Conservation (phyloP, 225 moss, liverwort and hornwort genomes). For the Sphagnum contortum region DNA sequence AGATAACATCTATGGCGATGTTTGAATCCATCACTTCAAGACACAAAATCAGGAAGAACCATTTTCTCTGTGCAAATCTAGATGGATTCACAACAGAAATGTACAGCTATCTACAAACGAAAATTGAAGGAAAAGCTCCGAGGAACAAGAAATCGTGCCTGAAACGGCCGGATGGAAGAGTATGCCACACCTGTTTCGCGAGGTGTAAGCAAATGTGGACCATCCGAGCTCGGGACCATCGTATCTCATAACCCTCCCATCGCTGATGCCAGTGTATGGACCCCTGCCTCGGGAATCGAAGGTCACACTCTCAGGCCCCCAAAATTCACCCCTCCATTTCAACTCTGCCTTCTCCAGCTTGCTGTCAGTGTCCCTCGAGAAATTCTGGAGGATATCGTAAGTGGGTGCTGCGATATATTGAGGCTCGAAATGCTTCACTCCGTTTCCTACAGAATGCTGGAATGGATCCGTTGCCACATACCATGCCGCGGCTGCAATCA, state of each 20-base stretch:
- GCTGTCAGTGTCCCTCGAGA: conserved; percentile 33
- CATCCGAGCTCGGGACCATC: conserved; percentile 74
- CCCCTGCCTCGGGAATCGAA: conserved; percentile 79
- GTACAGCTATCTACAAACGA: too few relatives aligned
- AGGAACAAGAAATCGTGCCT: background rate
- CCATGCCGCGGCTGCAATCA: conserved; percentile 26
- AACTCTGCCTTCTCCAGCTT: conserved; percentile 33
- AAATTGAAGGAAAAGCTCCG: too few relatives aligned
- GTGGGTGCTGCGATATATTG: conserved; percentile 18
- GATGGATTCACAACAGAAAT: too few relatives aligned
- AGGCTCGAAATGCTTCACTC: conserved; percentile 21
- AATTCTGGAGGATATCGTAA: conserved; percentile 8
- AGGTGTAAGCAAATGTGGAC: conserved; percentile 69
- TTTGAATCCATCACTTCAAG: too few relatives aligned
- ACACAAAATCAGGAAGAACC: too few relatives aligned
- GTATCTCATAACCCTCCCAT: conserved; percentile 76
- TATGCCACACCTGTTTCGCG: conserved; percentile 46
- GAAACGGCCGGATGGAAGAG: background rate
- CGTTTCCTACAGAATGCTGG: conserved; percentile 24
- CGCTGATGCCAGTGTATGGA: conserved; percentile 66
- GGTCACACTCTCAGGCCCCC: conserved; percentile 75
- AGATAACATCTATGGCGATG: too few relatives aligned
- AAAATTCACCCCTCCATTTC: conserved; percentile 25
- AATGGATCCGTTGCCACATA: conserved; percentile 23
- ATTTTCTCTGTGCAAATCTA: too few relatives aligned